Base-by-base conservation (phyloP, 352 stramenopile species). In the Globisporangium megalacanthum region DNA sequence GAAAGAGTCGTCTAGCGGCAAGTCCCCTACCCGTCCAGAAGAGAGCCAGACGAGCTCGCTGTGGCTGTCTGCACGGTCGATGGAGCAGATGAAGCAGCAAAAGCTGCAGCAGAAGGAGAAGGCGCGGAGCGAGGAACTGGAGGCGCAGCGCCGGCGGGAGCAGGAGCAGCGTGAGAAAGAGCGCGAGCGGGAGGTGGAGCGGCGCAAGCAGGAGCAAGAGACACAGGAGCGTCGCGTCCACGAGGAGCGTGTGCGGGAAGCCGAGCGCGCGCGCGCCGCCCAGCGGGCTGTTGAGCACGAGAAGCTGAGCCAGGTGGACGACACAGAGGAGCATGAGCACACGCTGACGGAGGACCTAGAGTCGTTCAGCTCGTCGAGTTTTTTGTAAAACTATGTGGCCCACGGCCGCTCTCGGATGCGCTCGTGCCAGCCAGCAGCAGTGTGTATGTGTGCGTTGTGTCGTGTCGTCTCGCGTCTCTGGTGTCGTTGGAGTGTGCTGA, bases 1-100 rank as follows among this genome's bases (percentile, higher is more conserved):
- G 35, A 89, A 92, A 64, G 83, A 93, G 15, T 73, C 79, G 11
- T 75, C 75, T 6, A 84, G 72, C 50, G 74, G 69, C 17, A 80
- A 75, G n/a, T 76, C 82, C 7, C 54, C 77, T 25, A 55, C 80
- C 39, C 68, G 76, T 20, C 78, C 81, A 5, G 81, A 87, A 58
- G 85, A 75, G 17, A 91, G 77, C 14, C 61, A 86, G 37, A 79
- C 81, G 10, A 93, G 81, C 48, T 95, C 85, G 37, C 58, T 95
- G 53, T 95, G 85, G 85, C 64, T 92, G 44, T 91, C 79, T 42
- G 85, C 83, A 9, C 79, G 83, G 4, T 90, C 85, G 6, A 90
- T 90, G 81, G 85, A 95, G 61, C 81, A 95, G 53, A 82, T 88
- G 50, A 95, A 95, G 58, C 81, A 93, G 55, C 85, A 94, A 45